phyloP scores from a whole-genome alignment of 768 basidiomycete species.

The Galerina marginata region DNA sequence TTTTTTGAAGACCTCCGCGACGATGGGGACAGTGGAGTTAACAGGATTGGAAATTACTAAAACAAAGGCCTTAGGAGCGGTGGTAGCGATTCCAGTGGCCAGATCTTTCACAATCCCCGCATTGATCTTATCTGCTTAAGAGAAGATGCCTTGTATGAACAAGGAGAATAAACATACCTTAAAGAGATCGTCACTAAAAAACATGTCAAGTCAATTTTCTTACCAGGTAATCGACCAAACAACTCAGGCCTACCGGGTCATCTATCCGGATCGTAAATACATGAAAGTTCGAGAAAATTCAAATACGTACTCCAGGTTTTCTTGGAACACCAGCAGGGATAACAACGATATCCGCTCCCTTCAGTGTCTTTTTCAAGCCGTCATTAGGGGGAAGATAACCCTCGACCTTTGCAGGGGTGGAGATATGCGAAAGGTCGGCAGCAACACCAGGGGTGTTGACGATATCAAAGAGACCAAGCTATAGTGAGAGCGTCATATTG shows the following conservation, averaged over 20 bases:
- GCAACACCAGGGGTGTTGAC: constrained; percentile 98
- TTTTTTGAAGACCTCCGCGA: constrained; percentile 94
- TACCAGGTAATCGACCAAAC: constrained; percentile 11
- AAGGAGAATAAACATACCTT: constrained; percentile 57
- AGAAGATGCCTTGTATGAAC: not conserved
- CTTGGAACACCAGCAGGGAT: constrained; percentile 97
- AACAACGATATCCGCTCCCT: constrained; percentile 87
- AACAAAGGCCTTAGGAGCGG: constrained; percentile 88
- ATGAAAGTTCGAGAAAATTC: constrained; percentile 1
- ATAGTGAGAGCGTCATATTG: not conserved
- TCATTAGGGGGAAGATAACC: constrained; percentile 84
- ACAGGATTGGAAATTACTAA: constrained; percentile 99
- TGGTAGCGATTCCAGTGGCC: constrained; percentile 85
- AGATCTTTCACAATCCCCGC: constrained; percentile 95
- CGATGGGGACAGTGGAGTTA: constrained; percentile 98
- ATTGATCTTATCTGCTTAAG: constrained; percentile 72
- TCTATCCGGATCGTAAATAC: constrained; percentile 39
- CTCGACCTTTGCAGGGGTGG: constrained; percentile 82
- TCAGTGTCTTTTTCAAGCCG: constrained; percentile 82
- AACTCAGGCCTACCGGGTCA: constrained; percentile 51
- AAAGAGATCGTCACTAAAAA: constrained; percentile 91
- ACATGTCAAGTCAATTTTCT: constrained; percentile 17
- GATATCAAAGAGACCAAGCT: constrained; percentile 95
- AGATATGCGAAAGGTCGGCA: constrained; percentile 92
- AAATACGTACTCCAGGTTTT: constrained; percentile 82